Evolutionary conservation across 2,329 filamentous ascomycete genomes (phyloP).

Genomic region (Neoarthrinium moseri): DNA sequence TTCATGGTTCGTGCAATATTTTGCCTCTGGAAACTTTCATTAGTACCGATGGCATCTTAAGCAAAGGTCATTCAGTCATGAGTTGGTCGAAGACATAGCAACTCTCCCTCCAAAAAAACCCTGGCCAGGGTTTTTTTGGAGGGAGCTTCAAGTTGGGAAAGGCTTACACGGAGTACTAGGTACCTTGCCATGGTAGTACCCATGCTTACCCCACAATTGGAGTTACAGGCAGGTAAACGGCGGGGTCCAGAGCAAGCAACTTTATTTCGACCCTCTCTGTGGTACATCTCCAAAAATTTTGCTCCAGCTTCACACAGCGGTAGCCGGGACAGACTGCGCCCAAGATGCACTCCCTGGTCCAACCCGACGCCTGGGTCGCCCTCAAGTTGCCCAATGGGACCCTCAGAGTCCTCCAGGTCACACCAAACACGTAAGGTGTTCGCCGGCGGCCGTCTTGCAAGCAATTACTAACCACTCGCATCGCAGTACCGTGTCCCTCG

Average conservation of each 20-base stretch:
- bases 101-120: no score
- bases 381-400: constrained; percentile 59
- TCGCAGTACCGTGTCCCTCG: constrained; percentile 76
- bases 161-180: no score
- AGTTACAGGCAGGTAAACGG: no score
- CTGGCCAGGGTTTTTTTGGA: no score
- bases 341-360: constrained; percentile 43
- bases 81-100: no score
- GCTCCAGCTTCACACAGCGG: background rate
- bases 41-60: no score
- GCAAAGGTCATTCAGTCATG: no score
- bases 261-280: constrained; percentile 3
- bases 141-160: no score
- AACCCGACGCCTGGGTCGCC: constrained; percentile 60
- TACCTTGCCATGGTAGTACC: no score
- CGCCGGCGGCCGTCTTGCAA: background rate
- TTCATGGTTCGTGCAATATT: no score
- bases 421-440: constrained; percentile 57
- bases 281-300: background rate
- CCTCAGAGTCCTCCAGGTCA: constrained; percentile 55
- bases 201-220: constrained; percentile 5
- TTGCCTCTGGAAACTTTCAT: no score
- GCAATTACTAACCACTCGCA: constrained; percentile 11
- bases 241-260: constrained; percentile 5
- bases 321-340: background rate